Evolutionary conservation across 225 moss, liverwort and hornwort genomes (phyloP).

Genomic region (Asterella californica): DNA sequence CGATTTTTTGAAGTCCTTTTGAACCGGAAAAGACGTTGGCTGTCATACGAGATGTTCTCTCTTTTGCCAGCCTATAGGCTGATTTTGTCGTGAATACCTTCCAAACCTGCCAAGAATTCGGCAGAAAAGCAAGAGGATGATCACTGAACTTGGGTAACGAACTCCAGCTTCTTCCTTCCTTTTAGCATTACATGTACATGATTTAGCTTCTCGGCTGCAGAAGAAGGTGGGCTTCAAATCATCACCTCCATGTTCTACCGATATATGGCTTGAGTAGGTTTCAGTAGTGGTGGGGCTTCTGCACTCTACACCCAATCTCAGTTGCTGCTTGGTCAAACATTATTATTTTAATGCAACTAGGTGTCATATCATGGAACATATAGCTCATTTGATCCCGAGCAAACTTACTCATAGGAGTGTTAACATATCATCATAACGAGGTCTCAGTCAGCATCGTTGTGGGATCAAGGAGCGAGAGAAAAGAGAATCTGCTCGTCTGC

Average conservation of each 20-base stretch:
- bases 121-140: constrained; percentile 5
- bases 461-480: neutral
- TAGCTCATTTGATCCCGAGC: neutral
- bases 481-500: neutral
- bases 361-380: neutral
- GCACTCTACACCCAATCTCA: neutral
- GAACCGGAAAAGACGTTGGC: neutral
- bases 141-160: neutral
- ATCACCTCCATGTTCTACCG: constrained; percentile 5
- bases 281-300: neutral
- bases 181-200: neutral
- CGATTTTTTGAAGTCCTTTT: neutral
- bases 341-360: neutral
- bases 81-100: constrained; percentile 4
- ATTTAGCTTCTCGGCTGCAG: neutral
- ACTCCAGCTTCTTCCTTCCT: neutral
- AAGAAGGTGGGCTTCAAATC: neutral
- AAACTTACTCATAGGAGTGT: neutral
- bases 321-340: neutral
- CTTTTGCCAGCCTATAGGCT: neutral
- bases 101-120: no score
- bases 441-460: neutral
- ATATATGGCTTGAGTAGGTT: neutral
- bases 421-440: neutral
- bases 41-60: neutral